Base-by-base conservation (phyloP, 805 yeast genomes). In the Spathaspora arborariae region DNA sequence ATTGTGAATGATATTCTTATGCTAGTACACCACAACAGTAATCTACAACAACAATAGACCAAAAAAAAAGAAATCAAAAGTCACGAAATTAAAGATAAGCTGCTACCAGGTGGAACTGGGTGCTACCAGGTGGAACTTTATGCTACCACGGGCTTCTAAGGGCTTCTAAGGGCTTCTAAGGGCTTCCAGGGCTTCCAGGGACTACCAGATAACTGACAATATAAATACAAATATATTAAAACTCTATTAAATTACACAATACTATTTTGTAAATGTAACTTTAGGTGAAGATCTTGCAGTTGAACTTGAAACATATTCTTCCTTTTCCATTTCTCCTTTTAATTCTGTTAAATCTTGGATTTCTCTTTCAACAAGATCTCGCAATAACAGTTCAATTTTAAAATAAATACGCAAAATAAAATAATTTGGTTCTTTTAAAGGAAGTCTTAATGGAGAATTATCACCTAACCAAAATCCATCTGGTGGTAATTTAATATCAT, bases 341-440 rank as follows among this genome's bases (percentile, higher is more conserved):
- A 30, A 30, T 8, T 30, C 15, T 10, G 10, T 15, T 22, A 37
- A 37, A 18, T 37, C 39, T 19, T 37, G 24, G n/a, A 37, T 39
- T 20, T 39, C 26, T 21, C 33, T 10, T 22, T 39, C 30, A 24
- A 24, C 42, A 27, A 39, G 30, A 36, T 45, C 38, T 33, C 41
- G 40, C 30, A 61, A 45, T 21, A 62, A 63, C 2, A 51, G 43
- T 34, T 67, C 63, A 8, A 65, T 54, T 20, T 57, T 56, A 41
- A 46, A 46, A 30, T 68, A 57, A 35, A 65, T 54, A 45, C 75
- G 62, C 45, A 71, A 60, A 24, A 76, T 59, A 30, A 86, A 75
- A 55, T 79, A 86, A 47, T 80, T 79, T 0, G 90, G 81, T 58
- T 88, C 90, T 52, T 75, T 76, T 34, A 85, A 66, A 0, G 94